A percentile compares a stretch with the other conserved stretches of the same genome.
Conservation (phyloP, 108 stramenopile species). For the Cyclotella choctawhatcheeana region DNA sequence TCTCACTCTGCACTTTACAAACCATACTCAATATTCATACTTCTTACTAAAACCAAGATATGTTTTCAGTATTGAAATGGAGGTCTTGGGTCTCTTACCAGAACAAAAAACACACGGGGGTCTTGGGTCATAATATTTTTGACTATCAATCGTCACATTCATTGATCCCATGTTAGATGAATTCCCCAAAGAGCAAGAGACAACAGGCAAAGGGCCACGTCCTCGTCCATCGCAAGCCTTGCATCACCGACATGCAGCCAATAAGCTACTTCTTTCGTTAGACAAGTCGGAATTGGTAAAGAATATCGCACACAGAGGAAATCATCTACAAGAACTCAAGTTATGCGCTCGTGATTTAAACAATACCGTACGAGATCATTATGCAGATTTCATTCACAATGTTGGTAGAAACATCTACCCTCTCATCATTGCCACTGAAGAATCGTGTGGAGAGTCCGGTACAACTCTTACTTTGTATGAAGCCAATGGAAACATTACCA, state of each 20-base stretch:
- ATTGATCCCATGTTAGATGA: background rate
- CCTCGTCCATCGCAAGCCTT: background rate
- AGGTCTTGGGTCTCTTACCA: too few relatives aligned
- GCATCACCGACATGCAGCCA: background rate
- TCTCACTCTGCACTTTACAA: too few relatives aligned
- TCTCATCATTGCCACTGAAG: conserved; percentile 23
- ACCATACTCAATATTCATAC: too few relatives aligned
- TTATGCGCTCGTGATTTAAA: conserved; percentile 7
- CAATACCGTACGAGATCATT: background rate
- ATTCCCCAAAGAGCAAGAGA: background rate
- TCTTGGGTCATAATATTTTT: too few relatives aligned
- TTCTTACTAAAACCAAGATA: too few relatives aligned
- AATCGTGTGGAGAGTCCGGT: conserved; percentile 2
- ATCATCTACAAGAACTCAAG: conserved; percentile 7
- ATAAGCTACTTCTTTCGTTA: conserved; percentile 12
- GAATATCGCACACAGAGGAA: conserved; percentile 13
- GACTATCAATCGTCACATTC: too few relatives aligned
- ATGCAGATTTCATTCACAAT: conserved; percentile 6
- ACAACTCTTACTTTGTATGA: conserved; percentile 11
- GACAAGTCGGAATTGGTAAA: background rate
- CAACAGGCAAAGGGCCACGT: background rate
- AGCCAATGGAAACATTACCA: conserved; percentile 10
- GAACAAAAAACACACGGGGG: too few relatives aligned
- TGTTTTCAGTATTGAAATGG: too few relatives aligned
- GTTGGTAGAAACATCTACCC: conserved; percentile 20